Conservation (phyloP, 495 filamentous ascomycete species). For the Parachaetomium inaequale region DNA sequence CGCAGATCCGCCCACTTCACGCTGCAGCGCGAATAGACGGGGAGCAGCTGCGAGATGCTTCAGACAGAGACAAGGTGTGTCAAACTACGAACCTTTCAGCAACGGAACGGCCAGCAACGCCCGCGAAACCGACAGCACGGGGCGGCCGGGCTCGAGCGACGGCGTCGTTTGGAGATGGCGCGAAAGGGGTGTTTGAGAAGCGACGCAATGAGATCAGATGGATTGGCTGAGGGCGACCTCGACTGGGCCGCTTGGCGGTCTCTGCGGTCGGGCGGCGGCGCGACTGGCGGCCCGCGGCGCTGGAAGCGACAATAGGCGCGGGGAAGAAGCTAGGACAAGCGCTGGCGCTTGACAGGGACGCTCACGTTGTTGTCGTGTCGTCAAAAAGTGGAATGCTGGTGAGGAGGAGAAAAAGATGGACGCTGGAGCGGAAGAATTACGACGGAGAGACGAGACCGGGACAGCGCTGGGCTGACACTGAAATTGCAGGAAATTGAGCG, state of each 20-base stretch:
- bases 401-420: background rate
- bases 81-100: constrained; percentile 21
- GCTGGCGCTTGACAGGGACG: background rate
- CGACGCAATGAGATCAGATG: constrained; percentile 25
- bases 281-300: background rate
- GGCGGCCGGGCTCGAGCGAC: constrained; percentile 10
- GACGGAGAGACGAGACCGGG: no score
- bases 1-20: background rate
- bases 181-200: constrained; percentile 28
- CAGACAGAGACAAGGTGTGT: constrained; percentile 15
- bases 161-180: constrained; percentile 16
- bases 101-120: constrained; percentile 6
- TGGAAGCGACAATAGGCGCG: background rate
- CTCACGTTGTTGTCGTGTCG: background rate
- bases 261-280: background rate
- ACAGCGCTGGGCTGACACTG: background rate
- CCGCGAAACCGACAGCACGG: constrained; percentile 16
- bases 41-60: constrained; percentile 2
- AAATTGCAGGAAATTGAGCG: constrained; percentile 10
- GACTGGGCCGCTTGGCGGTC: constrained; percentile 14
- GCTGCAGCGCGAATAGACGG: constrained; percentile 1
- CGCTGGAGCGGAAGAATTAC: background rate
- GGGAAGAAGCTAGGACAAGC: background rate
- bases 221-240: constrained; percentile 22
- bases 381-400: background rate